phyloP scores from a whole-genome alignment of 2,329 filamentous ascomycete species.

The Coniochaeta pulveracea region DNA sequence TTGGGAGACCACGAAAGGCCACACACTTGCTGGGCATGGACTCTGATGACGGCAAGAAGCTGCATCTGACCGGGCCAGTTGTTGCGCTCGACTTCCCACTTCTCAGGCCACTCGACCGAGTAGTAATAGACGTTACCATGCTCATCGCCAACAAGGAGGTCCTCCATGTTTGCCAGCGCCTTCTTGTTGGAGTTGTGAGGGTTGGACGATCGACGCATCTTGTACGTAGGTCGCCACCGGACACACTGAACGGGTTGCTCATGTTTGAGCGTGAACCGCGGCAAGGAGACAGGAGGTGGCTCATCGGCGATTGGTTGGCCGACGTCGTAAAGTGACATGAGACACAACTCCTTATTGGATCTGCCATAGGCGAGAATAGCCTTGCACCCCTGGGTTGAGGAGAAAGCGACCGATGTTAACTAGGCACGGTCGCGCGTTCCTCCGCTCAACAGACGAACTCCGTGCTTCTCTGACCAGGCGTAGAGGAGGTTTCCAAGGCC shows the following conservation, averaged over 20 bases:
- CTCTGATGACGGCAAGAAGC: constrained; percentile 62
- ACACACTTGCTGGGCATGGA: constrained; percentile 85
- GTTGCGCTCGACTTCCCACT: constrained; percentile 50
- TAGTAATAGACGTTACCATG: constrained; percentile 78
- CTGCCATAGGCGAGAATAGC: constrained; percentile 79
- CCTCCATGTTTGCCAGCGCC: constrained; percentile 56
- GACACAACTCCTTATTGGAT: constrained; percentile 61
- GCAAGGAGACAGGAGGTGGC: constrained; percentile 28
- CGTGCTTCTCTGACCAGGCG: constrained; percentile 71
- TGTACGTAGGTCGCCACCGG: constrained; percentile 61
- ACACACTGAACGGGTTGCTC: constrained; percentile 66
- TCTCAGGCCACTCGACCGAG: constrained; percentile 70
- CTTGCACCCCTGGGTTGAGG: constrained; percentile 62
- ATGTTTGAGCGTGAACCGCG: constrained; percentile 67
- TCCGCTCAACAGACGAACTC: constrained; percentile 46
- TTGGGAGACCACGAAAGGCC: constrained; percentile 51
- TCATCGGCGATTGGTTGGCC: constrained; percentile 6
- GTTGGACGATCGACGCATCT: constrained; percentile 38
- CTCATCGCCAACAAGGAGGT: constrained; percentile 80
- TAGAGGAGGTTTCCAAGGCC: constrained; percentile 73
- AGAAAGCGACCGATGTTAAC: constrained; percentile 85
- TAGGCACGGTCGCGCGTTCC: constrained; percentile 36
- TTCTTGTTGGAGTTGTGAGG: constrained; percentile 31
- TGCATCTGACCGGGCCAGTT: constrained; percentile 71
- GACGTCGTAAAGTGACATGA: constrained; percentile 65